A percentile compares a stretch with the other conserved stretches of the same genome.
These are phyloP conservation scores for Teratosphaeria nubilosa DNA, from an alignment of 2,329 filamentous ascomycete genomes.

Conservation along the genomic window DNA sequence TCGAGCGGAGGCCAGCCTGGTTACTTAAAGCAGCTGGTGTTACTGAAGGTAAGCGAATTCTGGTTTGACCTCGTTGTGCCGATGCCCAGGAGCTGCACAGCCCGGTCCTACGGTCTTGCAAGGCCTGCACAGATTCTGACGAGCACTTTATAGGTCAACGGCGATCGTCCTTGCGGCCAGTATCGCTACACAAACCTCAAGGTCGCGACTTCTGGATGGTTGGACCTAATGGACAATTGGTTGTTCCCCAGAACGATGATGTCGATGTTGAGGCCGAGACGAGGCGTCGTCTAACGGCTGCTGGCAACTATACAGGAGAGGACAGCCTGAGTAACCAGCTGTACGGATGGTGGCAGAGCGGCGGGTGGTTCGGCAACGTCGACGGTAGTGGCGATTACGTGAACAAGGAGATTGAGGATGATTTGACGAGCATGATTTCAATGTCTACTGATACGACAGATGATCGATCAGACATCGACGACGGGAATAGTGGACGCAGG, in stretches of 20 bases:
- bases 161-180: not conserved
- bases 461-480: constrained; percentile 32
- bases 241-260: constrained; percentile 49
- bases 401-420: constrained; percentile 54
- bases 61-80: too few relatives aligned
- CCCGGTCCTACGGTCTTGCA: too few relatives aligned
- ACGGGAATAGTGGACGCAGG: constrained; percentile 43
- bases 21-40: constrained; percentile 44
- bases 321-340: constrained; percentile 61
- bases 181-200: constrained; percentile 7
- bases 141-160: constrained; percentile 3
- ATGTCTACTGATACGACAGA: constrained; percentile 41
- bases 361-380: constrained; percentile 73
- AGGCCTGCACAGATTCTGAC: too few relatives aligned
- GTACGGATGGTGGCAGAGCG: constrained; percentile 75
- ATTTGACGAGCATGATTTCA: constrained; percentile 74
- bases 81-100: too few relatives aligned
- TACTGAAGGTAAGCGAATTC: constrained; percentile 17
- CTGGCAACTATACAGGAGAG: constrained; percentile 43
- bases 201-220: constrained; percentile 43
- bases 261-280: constrained; percentile 77
- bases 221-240: constrained; percentile 42
- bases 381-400: constrained; percentile 74
- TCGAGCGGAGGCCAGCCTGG: constrained; percentile 55
- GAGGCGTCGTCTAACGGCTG: constrained; percentile 48